Base-by-base conservation (phyloP, 192 early-diverging fungal species). In the Piromyces finnis region DNA sequence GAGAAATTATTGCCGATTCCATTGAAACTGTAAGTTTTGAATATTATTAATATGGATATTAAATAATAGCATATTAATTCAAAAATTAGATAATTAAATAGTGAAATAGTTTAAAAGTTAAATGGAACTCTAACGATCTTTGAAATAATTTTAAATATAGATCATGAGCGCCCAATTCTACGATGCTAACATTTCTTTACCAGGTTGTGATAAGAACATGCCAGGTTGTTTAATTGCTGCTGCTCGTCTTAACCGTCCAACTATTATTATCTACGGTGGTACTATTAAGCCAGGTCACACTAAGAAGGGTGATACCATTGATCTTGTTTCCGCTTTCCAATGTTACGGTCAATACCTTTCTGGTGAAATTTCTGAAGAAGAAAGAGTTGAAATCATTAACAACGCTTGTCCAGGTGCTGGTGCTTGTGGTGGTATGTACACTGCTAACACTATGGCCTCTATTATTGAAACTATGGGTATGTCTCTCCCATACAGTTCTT, bases 391-490 rank as follows among this genome's bases (percentile, higher is more conserved):
- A 79, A 89, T 91, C 78, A 87, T 95, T 36, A 88, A 89, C 29
- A 80, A 94, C 80, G 85, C 93, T 17, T 91, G 90, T 78, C 90
- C 90, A 13, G 98, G 98, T 32, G 90, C 97, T 37, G 98, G 98
- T 80, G 96, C 95, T 18, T 99, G 98, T 86, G 98, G 98, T 83
- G 98, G 98, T 78, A 99, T 99, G 98, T 97, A 95, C 87, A 98
- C 96, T 5, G 96, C 96, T 77, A 98, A 98, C 86, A 96, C 95
- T 26, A 96, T 99, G 96, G 95, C 98, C 7, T 93, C 92, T 78
- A 95, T 95, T 29, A 96, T 95, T 79, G 98, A 99, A 86, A 92
- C 97, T 29, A 93, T 99, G 92, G 98, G 98, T 79, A 96, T 99
- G 94, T 87, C 92, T 16, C 90, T 99, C 32, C 98, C 98, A 37